Evolutionary conservation across 2,329 filamentous ascomycete species (phyloP), one percentile per base, ranked within the genome.

Genomic region (Lasiodiplodia gonubiensis): DNA sequence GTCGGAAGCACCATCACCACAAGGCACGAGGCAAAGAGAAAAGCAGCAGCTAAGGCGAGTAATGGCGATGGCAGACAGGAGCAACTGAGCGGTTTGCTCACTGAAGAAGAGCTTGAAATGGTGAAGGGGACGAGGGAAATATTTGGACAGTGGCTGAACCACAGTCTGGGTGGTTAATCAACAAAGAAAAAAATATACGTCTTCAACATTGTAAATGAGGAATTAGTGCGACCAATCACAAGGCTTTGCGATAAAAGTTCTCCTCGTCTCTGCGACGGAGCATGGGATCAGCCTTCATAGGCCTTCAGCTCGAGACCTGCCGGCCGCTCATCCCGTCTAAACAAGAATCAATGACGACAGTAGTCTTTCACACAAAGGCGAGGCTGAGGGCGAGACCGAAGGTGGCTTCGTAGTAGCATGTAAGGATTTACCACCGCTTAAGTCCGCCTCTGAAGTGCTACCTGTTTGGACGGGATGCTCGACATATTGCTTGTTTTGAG

Each of bases 71-170:
- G 30, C 4, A 14, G 42, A 30, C 12, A 59, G 21, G 37, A 57
- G 21, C 12, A 30, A 7, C 18, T 66, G 12, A 25, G 12, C 12
- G 39, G 23, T 1, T 30, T 63, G 8, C 46, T 63, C 8, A 51
- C 59, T 11, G 59, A 51, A 30, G 7, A 52, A 25, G 64, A 66
- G 35, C 42, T 57, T 14, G 64, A 51, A 4, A 10, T 66, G 14
- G 53, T 59, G 1, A 27, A 57, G 14, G 54, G 35, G 14, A 39
- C 52, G 14, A 27, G 53, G 30, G 39, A 59, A 7, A 66, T 66
- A 39, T 37, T 66, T 46, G 53, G 64, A 10, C n/a, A 66, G n/a
- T 66, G 64, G 64, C 30, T 66, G 25, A 53, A 66, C 42, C 30
- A 66, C 53, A 59, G 64, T 33, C 64, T 66, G 14, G 64, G 64